Base-by-base conservation (phyloP, 257 asterid genomes). In the Solanum peruvianum region DNA sequence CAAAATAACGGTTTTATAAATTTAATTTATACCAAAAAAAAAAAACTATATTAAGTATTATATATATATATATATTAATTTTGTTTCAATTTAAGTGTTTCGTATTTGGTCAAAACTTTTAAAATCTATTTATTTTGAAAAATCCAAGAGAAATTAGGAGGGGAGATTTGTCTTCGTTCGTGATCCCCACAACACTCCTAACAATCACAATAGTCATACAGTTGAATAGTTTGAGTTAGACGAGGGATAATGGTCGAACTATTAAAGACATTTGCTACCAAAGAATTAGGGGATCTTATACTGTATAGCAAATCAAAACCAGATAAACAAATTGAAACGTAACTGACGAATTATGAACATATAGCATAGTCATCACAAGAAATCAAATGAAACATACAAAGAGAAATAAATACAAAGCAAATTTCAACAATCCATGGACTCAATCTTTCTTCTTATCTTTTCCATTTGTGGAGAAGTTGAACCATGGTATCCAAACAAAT, bases 401-500 rank as follows among this genome's bases (percentile, higher is more conserved):
- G 70, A n/a, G 33, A 64, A 11, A 64, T 64, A 64, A 64, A 11
- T 64, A 64, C 70, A 64, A 62, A 64, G 70, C 70, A 64, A n/a
- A 64, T 11, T 64, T n/a, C 18, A n/a, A 64, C 70, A 64, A n/a
- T n/a, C 33, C 9, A 64, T 75, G 82, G 33, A 41, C 41, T 78
- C 84, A 78, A 78, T 29, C 6, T 78, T 87, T 88, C 92, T 87
- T 90, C 91, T 93, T 93, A 76, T 85, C 85, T 87, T 94, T 90
- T 47, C 81, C 90, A 25, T 4, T 87, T 1, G 86, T 27, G 6
- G 93, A 82, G 85, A 88, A 87, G 91, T 91, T 94, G 88, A 71
- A 94, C 98, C 98, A 95, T 82, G 99, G 98, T 80, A 97, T 89
- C 98, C 95, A 94, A 29, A 93, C 95, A 3, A 96, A 93, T 7